Conservation (phyloP, 1,139 yeast genomes). For the Ogataea hybrid region DNA sequence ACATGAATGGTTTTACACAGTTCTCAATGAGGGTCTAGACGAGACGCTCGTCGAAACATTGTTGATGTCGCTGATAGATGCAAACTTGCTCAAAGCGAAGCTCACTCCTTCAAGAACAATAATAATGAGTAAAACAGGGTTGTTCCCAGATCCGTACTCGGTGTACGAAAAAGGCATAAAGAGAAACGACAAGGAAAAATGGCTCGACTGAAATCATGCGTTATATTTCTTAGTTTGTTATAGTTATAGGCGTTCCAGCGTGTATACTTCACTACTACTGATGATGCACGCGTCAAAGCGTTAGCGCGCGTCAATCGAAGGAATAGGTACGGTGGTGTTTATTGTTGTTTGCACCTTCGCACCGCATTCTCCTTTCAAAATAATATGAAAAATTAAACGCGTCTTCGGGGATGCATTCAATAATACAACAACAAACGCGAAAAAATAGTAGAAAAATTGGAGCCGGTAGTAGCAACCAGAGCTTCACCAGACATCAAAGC, state of each 20-base stretch:
- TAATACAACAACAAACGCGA: slow-evolving; percentile 7
- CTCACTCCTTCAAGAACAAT: slow-evolving; percentile 45
- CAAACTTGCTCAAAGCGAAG: slow-evolving; percentile 52
- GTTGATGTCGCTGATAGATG: slow-evolving; percentile 49
- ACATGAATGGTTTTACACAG: slow-evolving; percentile 19
- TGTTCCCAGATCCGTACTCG: slow-evolving; percentile 45
- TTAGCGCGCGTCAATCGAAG: background rate
- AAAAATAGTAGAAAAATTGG: background rate
- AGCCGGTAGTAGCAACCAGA: background rate
- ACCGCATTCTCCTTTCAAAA: slow-evolving; percentile 1
- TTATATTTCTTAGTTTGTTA: background rate
- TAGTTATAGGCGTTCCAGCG: background rate
- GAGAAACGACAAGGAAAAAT: slow-evolving; percentile 24
- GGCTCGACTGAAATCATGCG: slow-evolving; percentile 25
- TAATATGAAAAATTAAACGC: slow-evolving; percentile 3
- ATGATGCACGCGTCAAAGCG: slow-evolving; percentile 1
- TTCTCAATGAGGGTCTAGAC: slow-evolving; percentile 5
- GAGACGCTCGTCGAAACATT: slow-evolving; percentile 43
- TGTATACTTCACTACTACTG: background rate
- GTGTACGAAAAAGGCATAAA: slow-evolving; percentile 35
- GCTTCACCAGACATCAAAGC: no score
- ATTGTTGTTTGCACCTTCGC: background rate
- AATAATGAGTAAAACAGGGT: slow-evolving; percentile 46
- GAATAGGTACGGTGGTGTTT: background rate
- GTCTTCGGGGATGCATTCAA: slow-evolving; percentile 3